Evolutionary conservation across 2,329 filamentous ascomycete species (phyloP), one percentile per base, ranked within the genome.

Genomic region (Alternaria dauci): DNA sequence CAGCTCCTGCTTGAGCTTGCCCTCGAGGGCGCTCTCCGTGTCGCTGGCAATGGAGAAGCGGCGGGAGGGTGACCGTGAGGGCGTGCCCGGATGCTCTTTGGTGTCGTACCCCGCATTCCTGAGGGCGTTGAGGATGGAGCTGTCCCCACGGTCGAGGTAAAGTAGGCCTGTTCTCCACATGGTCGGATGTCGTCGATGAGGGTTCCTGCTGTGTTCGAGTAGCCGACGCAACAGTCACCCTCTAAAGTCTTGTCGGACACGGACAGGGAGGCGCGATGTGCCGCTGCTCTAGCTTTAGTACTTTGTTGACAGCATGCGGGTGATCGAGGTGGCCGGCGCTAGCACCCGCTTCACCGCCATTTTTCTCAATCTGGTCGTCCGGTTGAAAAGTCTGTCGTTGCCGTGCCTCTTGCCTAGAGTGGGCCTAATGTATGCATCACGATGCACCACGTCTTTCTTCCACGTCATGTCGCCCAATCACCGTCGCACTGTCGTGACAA

Each of bases 91-190:
- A 43, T 62, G 60, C 46, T 66, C 61, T 36, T 63, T 62, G 25
- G 58, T 66, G 41, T 66, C 61, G 65, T 66, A 61, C 50, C 66
- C 66, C 57, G 66, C 64, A 55, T 67, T 63, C 41, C 63, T 61
- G 43, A 69, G 57, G 36, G 65, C 67, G 55, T 66, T 63, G 58
- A 67, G 55, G 48, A 69, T 69, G 56, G 65, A 64, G 62, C 67
- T 67, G 58, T 67, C 65, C 52, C 65, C 65, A 52, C 67, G 67
- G 50, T 69, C 65, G 65, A 67, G 65, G 67, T 69, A 67, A 36
- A 65, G 57, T 28, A 69, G 67, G 51, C 67, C 67, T 52, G 61
- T 67, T 58, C 65, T 63, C 67, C 67, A 69, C 67, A 69, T 69
- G 61, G 55, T 61, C 52, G 64, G 36, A 57, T 59, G 66, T 67